phyloP scores from a whole-genome alignment of 345 rosid species.

The Physaria fendleri region DNA sequence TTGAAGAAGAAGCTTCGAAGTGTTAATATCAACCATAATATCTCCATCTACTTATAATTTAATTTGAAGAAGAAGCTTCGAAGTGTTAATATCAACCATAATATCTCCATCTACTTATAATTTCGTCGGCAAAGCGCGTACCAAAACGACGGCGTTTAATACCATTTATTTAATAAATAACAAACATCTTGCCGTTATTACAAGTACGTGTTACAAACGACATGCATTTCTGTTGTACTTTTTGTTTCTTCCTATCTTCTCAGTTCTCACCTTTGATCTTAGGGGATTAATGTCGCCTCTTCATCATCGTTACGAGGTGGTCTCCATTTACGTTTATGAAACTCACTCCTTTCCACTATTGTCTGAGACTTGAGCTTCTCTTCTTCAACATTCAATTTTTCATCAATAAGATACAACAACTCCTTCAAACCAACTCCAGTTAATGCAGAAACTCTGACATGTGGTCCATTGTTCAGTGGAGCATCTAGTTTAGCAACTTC shows the following conservation, averaged over 20 bases:
- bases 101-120: too few relatives aligned
- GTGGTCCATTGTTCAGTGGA: slow-evolving; percentile 32
- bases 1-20: slow-evolving; percentile 28
- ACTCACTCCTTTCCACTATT: slow-evolving; percentile 32
- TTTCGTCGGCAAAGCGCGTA: too few relatives aligned
- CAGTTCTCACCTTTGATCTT: neutral
- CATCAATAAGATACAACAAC: slow-evolving; percentile 53
- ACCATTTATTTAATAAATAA: neutral
- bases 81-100: slow-evolving; percentile 22
- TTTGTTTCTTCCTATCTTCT: too few relatives aligned
- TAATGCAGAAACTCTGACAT: slow-evolving; percentile 63
- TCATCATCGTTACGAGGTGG: slow-evolving; percentile 46
- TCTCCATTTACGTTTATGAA: slow-evolving; percentile 58
- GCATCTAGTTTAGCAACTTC: slow-evolving; percentile 23
- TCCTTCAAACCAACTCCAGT: slow-evolving; percentile 75
- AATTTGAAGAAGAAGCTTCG: slow-evolving; percentile 25
- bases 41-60: slow-evolving; percentile 16
- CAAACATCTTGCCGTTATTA: neutral
- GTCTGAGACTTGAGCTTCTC: slow-evolving; percentile 31
- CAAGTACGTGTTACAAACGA: neutral
- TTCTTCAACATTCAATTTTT: slow-evolving; percentile 41
- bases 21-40: slow-evolving; percentile 15
- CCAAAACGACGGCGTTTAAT: slow-evolving; percentile 4
- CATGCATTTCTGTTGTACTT: slow-evolving; percentile 3
- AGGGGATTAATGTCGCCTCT: neutral